Evolutionary conservation across 768 basidiomycete species (phyloP).

Genomic region (Phlebiopsis gigantea): DNA sequence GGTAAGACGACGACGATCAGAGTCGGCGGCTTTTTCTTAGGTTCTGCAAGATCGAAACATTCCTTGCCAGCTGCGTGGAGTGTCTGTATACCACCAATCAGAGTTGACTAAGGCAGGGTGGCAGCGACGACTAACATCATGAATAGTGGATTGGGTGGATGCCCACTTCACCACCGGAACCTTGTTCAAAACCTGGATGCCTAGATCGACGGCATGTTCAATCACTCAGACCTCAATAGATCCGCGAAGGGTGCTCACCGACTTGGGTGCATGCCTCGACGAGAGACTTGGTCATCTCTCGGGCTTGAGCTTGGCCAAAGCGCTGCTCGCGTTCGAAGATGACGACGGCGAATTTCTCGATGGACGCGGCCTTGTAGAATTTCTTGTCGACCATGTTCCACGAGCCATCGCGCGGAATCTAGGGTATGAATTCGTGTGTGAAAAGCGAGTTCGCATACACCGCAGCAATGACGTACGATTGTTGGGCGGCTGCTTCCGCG

Average conservation of each 20-base stretch:
- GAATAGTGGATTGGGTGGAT: conserved; percentile 52
- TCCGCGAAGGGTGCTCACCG: conserved; percentile 38
- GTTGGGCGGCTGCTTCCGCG: conserved; percentile 46
- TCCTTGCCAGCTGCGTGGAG: conserved; percentile 47
- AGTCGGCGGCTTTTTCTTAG: conserved; percentile 37
- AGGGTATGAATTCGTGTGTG: conserved; percentile 6
- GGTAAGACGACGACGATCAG: conserved; percentile 69
- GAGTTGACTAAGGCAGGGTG: too few relatives aligned
- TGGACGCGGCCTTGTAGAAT: conserved; percentile 51
- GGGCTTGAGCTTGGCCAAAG: conserved; percentile 43
- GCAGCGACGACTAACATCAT: conserved; percentile 29
- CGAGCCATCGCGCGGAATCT: conserved; percentile 60
- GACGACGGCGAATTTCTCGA: conserved; percentile 59
- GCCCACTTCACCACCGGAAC: conserved; percentile 47
- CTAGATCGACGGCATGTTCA: conserved; percentile 28
- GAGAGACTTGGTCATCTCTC: conserved; percentile 53
- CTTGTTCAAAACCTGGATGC: conserved; percentile 48
- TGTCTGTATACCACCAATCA: too few relatives aligned
- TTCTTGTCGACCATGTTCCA: conserved; percentile 84
- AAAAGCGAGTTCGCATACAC: not conserved
- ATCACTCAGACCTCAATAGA: not conserved
- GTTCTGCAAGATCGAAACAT: conserved; percentile 18
- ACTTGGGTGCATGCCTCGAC: conserved; percentile 45
- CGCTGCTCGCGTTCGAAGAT: conserved; percentile 60
- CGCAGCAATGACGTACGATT: conserved; percentile 40